Evolutionary conservation across 768 basidiomycete species (phyloP), one percentile per base, ranked within the genome.

Genomic region (Crassisporium funariophilum): DNA sequence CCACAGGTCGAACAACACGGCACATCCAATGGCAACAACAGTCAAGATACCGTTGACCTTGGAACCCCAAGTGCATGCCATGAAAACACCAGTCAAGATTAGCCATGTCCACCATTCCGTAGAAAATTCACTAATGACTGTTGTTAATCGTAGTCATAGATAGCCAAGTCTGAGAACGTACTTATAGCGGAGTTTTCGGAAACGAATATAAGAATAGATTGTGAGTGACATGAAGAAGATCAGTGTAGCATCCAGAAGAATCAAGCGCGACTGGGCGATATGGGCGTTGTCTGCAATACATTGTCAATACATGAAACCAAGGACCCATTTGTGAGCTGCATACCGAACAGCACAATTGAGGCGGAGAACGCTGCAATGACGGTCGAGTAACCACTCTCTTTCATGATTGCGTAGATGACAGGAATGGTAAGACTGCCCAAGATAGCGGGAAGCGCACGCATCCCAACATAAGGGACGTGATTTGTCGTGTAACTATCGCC

Each of bases 41-140:
- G 93, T 93, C 50, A 99, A 76, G 38, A 98, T 74, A 25, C 97
- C 97, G 57, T 98, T 98, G 70, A 98, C 97, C 69, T 99, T 99
- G 60, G 95, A 95, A 4, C 90, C 92, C 80, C 97, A 90, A 2
- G 94, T 91, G 66, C 93, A 93, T 24, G 94, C 92, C 82, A 99
- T 91, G 68, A 89, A 94, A 46, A 86, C 75, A 15, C 97, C 97
- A 2, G 95, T 98, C 2, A 87, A 77, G 33, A 86, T 64, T 31
- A 98, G 75, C 95, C 97, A 99, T 33, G 80, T 79, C 91, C 94
- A 99, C 97, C 97, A 99, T 53, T 85, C 81, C 0, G 78, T 72
- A 0, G 91, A 78, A 64, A 95, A 99, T 61, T 93, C 89, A 63
- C 93, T 94, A 55, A 5, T 25, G 29, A 29, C 12, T 39, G 19